Base-by-base conservation (phyloP, 768 basidiomycete species). In the Phylloporus rhodoxanthus region DNA sequence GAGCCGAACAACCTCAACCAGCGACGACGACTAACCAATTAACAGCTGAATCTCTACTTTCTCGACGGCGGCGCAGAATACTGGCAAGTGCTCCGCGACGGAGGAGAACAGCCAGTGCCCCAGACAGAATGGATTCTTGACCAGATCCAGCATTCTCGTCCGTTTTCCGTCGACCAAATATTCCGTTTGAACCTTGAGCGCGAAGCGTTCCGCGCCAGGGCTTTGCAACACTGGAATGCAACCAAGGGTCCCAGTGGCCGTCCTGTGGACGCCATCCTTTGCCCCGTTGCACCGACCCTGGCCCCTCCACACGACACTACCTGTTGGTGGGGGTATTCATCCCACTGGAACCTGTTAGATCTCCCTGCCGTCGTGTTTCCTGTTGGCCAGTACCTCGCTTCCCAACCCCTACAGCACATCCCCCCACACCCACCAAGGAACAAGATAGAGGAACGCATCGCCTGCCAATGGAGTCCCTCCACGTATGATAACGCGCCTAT, bases 261-360 rank as follows among this genome's bases (percentile, higher is more conserved):
- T 43, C 67, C 69, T 17, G 70, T 79, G 37, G 78, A 79, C 49
- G 75, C 65, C 15, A 68, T 79, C 48, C 68, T 79, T 10, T 68
- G 70, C 51, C 77, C 78, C 14, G 68, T 70, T 36, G 70, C 74
- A 28, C 70, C 77, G 2, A 75, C 72, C 20, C 59, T 77, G 4
- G 76, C 78, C 25, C 70, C 75, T 6, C 76, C 73, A 8, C 77
- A 77, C 46, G 72, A 73, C 52, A 70, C 69, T 4, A 73, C 71
- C 11, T 64, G 70, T n/a, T 77, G 73, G 71, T 75, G 75, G 74
- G 68, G 70, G 7, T 78, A 78, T 57, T 73, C 72, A 6, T 73
- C 74, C 2, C 73, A 79, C 54, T 78, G 77, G 76, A 80, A 80
- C 57, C 55, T 80, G 46, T 55, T 72, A 53, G 78, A 80, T 59